Evolutionary conservation across 176 grass and related monocot species (phyloP).

Genomic region (Rhynchospora pubera): DNA sequence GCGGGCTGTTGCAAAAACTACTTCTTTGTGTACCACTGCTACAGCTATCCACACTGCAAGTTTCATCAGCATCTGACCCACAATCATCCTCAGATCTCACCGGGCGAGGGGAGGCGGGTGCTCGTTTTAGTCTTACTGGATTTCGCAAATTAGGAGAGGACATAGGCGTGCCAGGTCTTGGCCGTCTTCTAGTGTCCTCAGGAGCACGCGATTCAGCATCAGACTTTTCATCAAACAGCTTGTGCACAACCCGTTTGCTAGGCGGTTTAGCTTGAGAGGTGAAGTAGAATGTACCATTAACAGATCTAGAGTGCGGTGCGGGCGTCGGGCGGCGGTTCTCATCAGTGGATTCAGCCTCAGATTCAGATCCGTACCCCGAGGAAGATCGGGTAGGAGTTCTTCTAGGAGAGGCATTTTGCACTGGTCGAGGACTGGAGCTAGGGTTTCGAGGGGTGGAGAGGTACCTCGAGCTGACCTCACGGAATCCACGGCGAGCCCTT

Average conservation of each 20-base stretch:
- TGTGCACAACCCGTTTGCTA: conserved; percentile 42
- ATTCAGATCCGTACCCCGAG: conserved; percentile 13
- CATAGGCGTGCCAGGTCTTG: conserved; percentile 29
- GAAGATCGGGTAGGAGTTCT: conserved; percentile 21
- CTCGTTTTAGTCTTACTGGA: not conserved
- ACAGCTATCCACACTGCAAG: conserved; percentile 21
- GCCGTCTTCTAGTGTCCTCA: not conserved
- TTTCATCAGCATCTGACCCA: conserved; percentile 49
- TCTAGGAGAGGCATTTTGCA: conserved; percentile 30
- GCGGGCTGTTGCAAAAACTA: conserved; percentile 65
- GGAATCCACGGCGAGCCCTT: conserved; percentile 40
- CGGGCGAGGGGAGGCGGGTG: not conserved
- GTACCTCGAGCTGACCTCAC: conserved; percentile 83
- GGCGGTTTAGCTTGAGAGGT: conserved; percentile 8
- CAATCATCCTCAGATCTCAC: conserved; percentile 5
- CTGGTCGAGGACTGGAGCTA: conserved; percentile 21
- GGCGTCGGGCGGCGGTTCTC: conserved; percentile 48
- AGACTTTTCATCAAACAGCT: conserved; percentile 57
- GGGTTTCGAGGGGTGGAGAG: conserved; percentile 45
- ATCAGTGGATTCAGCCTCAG: conserved; percentile 35
- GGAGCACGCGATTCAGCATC: not conserved
- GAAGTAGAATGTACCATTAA: conserved; percentile 13
- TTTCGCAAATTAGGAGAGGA: not conserved
- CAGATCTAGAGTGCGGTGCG: conserved; percentile 10
- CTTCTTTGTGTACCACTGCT: not conserved